Evolutionary conservation across 2,329 filamentous ascomycete species (phyloP), one percentile per base, ranked within the genome.

Genomic region (Colletotrichum sp.): DNA sequence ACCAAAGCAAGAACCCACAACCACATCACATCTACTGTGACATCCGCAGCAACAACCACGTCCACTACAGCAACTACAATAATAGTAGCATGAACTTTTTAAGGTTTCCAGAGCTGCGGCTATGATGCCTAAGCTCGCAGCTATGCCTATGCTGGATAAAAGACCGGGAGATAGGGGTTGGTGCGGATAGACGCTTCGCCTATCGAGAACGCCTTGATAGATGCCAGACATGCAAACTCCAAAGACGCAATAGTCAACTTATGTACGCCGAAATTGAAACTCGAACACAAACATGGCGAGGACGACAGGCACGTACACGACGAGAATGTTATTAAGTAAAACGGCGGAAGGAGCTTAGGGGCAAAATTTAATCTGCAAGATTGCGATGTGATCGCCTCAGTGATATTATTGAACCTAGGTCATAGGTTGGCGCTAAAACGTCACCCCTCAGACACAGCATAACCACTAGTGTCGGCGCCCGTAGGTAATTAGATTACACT

Each of bases 1-100:
- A 0, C 18, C 18, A 3, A 43, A 43, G 39, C 39, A 43, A n/a
- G 18, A 43, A 3, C 0, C 1, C 18, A 0, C 18, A n/a, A 6
- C 9, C 39, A 43, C 39, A n/a, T 9, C 5, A 43, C 39, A 6
- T 6, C 39, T 43, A 43, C 18, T 43, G 39, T 10, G 0, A 43
- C 18, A 6, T 0, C 39, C 39, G 39, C 8, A 43, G 3, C 39
- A 6, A 3, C 39, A n/a, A 43, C 18, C 5, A 43, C 0, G 5
- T n/a, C 18, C 18, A n/a, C 18, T n/a, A 2, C 39, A 12, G 5
- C 39, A 43, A n/a, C 0, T 43, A 43, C 18, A 10, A 18, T 0
- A 10, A 43, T n/a, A 18, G 16, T n/a, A n/a, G 39, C 18, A 1
- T 43, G 39, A 6, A 10, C 36, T 43, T 43, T 43, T 3, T n/a